Percentiles rank a stretch among this genome's conserved stretches.
These are phyloP conservation scores for Cladochytrium tenue DNA, from an alignment of 371 early-diverging fungal genomes.

Conservation along the genomic window DNA sequence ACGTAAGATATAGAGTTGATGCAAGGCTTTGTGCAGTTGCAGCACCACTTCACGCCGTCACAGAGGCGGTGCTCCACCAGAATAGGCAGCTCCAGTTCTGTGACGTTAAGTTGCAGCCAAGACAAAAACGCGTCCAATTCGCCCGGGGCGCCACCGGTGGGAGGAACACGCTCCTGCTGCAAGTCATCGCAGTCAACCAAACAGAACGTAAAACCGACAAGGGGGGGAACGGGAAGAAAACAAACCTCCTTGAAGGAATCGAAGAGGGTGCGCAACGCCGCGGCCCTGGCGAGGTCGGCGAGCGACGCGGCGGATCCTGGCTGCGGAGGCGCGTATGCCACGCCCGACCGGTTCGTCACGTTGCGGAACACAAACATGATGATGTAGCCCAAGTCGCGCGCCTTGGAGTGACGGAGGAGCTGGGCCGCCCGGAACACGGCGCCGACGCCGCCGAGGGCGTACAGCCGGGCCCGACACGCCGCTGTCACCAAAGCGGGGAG, in stretches of 20 bases:
- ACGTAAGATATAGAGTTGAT: neutral
- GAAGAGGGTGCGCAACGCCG: neutral
- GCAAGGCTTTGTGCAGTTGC: neutral
- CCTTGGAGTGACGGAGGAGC: neutral
- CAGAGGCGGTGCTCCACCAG: neutral
- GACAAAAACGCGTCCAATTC: neutral
- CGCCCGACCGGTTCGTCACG: neutral
- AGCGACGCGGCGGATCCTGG: neutral
- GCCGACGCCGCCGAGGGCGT: conserved; percentile 19
- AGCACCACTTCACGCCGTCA: neutral
- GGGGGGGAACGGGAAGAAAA: neutral
- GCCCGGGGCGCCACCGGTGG: neutral
- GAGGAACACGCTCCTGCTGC: neutral
- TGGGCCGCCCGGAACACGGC: conserved; percentile 22
- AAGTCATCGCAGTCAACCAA: neutral
- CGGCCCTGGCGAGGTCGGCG: neutral
- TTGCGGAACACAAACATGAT: conserved; percentile 16
- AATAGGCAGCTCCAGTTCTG: neutral
- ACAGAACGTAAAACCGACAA: neutral
- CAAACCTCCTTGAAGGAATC: neutral
- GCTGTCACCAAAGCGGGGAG: conserved; percentile 4
- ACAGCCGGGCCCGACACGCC: conserved; percentile 22
- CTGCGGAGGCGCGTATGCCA: neutral
- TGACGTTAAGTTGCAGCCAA: neutral
- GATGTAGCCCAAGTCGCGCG: conserved; percentile 17